Conservation (phyloP, 2,329 filamentous ascomycete genomes). For the Ilyonectria robusta region DNA sequence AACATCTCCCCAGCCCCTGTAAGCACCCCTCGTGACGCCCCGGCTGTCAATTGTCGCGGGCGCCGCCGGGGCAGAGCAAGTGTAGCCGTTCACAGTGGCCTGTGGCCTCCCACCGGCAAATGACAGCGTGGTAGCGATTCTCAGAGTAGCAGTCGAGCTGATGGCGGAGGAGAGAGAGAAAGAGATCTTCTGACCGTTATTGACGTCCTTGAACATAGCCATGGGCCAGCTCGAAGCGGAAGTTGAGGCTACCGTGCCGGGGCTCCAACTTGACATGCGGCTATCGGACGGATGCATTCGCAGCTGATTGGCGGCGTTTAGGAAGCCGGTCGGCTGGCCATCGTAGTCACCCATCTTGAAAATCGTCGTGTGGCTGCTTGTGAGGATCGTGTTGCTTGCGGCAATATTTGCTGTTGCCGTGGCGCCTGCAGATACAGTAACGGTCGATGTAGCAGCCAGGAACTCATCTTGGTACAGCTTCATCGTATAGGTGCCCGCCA, state of each 20-base stretch:
- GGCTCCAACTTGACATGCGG: constrained; percentile 19
- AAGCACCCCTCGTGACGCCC: constrained; percentile 11
- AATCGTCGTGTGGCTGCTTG: constrained; percentile 13
- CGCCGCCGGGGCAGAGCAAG: constrained; percentile 14
- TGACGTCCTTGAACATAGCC: constrained; percentile 22
- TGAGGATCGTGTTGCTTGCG: constrained; percentile 15
- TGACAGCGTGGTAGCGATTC: constrained; percentile 16
- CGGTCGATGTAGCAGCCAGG: constrained; percentile 12
- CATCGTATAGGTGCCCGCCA: constrained; percentile 15
- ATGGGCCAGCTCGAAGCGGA: constrained; percentile 10
- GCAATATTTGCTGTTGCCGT: constrained; percentile 15
- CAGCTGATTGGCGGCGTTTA: constrained; percentile 13
- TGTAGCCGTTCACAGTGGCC: constrained; percentile 17
- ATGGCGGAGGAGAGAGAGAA: constrained; percentile 12
- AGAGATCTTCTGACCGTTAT: constrained; percentile 16
- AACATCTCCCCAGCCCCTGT: constrained; percentile 16
- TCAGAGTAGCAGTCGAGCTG: constrained; percentile 8
- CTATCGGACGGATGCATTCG: constrained; percentile 20
- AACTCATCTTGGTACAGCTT: constrained; percentile 21
- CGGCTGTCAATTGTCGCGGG: constrained; percentile 14
- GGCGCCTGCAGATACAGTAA: constrained; percentile 8
- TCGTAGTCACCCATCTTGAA: constrained; percentile 23
- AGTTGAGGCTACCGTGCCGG: constrained; percentile 11
- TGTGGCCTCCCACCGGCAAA: constrained; percentile 13
- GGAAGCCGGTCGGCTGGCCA: constrained; percentile 17